phyloP scores from a whole-genome alignment of 129 eudicot species.

The Chrysanthemum makinoi region DNA sequence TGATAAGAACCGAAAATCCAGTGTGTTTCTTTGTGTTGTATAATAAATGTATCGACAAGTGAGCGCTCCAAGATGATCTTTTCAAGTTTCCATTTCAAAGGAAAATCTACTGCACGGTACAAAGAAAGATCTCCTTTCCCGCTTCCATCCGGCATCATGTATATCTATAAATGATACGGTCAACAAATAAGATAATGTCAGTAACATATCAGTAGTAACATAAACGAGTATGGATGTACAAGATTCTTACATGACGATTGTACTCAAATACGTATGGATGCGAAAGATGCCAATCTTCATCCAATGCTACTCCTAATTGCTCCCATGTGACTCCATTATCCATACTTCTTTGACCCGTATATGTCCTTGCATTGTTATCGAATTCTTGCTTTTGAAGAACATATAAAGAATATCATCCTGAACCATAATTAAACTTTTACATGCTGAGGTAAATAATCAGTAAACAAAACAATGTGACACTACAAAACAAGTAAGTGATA shows the following conservation, averaged over 20 bases:
- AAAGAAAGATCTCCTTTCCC: conserved; percentile 72
- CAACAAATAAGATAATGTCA: neutral
- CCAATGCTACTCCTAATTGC: conserved; percentile 69
- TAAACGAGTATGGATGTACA: too few relatives aligned
- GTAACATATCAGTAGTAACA: neutral
- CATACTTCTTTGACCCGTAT: conserved; percentile 70
- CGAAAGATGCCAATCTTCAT: conserved; percentile 93
- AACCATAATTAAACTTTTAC: conserved; percentile 4
- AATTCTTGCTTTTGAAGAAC: conserved; percentile 77
- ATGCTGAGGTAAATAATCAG: too few relatives aligned
- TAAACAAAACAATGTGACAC: too few relatives aligned
- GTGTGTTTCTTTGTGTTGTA: conserved; percentile 48
- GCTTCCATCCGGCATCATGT: conserved; percentile 89
- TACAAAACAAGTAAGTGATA: too few relatives aligned
- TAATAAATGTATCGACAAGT: conserved; percentile 65
- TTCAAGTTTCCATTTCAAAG: conserved; percentile 73
- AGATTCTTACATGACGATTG: conserved; percentile 55
- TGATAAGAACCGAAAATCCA: conserved; percentile 87
- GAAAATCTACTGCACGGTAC: conserved; percentile 69
- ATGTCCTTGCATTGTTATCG: conserved; percentile 84
- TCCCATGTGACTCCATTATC: conserved; percentile 87
- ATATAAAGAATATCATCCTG: conserved; percentile 73
- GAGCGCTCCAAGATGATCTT: conserved; percentile 64
- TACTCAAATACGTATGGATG: conserved; percentile 77
- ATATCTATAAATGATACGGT: conserved; percentile 43